Evolutionary conservation across 805 yeast genomes (phyloP), one percentile per base, ranked within the genome.

Genomic region (Clavispora vitiphila): DNA sequence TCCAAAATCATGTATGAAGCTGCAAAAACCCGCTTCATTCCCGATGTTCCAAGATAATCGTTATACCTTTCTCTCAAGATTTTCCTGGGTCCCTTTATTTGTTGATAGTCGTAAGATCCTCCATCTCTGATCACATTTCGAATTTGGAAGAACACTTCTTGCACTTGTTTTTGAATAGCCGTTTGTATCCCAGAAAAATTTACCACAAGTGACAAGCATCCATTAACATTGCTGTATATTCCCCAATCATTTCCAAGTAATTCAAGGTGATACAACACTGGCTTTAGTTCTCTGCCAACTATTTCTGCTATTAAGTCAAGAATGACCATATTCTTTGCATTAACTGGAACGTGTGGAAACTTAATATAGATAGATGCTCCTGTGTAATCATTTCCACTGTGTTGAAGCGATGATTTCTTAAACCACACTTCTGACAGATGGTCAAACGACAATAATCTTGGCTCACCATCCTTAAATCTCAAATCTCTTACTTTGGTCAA

Each of bases 191-290:
- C 91, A 21, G 74, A 61, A 1, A 80, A 55, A 3, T 72, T 73
- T n/a, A 83, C 50, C 0, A 72, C 58, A 6, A 84, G 54, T 6
- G 81, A 74, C 1, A 72, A 69, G 39, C 72, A 77, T 4, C 85
- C 81, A 47, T 74, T 75, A 11, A 65, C 45, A 3, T 82, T 77
- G 0, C 87, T 76, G 27, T 59, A 64, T 0, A 83, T 46, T 15
- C 76, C 80, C 76, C 83, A 83, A 0, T 74, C 55, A 51, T 71
- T 80, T 1, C 81, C 79, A 8, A 80, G 43, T n/a, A 69, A 54
- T 42, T 80, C 77, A 1, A 80, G 70, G 1, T 76, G 73, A 53
- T 83, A 84, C 1, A 84, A 50, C 5, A 47, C 44, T 4, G 62
- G 56, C 19, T 70, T 58, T 0, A 83, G 51, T 11, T 58, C 54